Conservation (phyloP, 2,329 filamentous ascomycete genomes). For the Nemania serpens region DNA sequence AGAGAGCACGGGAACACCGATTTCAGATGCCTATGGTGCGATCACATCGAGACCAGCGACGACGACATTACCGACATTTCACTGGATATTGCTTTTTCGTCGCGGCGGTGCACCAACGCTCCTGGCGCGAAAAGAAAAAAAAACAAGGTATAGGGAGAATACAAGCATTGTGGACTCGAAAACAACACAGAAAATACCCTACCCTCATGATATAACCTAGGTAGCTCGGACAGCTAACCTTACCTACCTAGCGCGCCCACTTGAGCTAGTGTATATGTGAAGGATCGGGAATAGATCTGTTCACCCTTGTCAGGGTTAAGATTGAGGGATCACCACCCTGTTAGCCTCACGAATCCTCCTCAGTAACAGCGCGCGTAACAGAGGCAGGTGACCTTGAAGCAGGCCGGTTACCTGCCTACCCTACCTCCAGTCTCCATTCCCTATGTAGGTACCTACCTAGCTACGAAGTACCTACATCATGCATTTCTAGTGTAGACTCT, state of each 20-base stretch:
- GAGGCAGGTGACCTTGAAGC: background rate
- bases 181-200: background rate
- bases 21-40: background rate
- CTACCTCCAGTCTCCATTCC: too few relatives aligned
- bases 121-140: constrained; percentile 8
- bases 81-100: background rate
- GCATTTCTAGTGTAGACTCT: too few relatives aligned
- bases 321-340: too few relatives aligned
- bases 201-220: background rate
- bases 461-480: too few relatives aligned
- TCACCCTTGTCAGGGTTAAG: too few relatives aligned
- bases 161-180: background rate
- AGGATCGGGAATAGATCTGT: background rate
- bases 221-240: background rate
- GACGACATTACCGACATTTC: constrained; percentile 11
- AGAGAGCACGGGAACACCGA: constrained; percentile 12
- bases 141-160: background rate
- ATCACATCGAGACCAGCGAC: constrained; percentile 27
- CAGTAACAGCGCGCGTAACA: too few relatives aligned
- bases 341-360: too few relatives aligned
- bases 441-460: too few relatives aligned
- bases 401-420: background rate
- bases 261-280: background rate
- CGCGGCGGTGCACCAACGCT: too few relatives aligned
- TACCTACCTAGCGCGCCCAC: too few relatives aligned